Evolutionary conservation across 495 filamentous ascomycete species (phyloP).

Genomic region (Acidiella bohemica): DNA sequence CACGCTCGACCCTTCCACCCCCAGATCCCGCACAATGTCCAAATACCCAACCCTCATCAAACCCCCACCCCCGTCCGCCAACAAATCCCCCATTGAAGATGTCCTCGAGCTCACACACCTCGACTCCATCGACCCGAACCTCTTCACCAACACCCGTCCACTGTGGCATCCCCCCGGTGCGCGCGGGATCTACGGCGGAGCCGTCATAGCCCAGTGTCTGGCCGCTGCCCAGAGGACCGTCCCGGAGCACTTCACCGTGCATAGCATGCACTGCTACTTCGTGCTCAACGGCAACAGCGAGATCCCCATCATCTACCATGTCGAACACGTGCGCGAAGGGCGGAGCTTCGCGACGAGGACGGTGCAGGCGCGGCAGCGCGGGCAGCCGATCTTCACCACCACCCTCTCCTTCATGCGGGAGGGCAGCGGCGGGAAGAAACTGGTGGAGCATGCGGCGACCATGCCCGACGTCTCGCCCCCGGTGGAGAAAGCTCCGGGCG

Average conservation of each 20-base stretch:
- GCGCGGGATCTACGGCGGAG: conserved; percentile 84
- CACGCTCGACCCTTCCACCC: neutral
- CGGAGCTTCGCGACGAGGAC: conserved; percentile 84
- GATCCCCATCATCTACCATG: conserved; percentile 81
- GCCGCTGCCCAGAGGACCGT: conserved; percentile 80
- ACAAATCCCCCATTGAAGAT: conserved; percentile 76
- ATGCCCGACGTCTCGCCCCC: conserved; percentile 39
- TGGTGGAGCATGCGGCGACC: conserved; percentile 45
- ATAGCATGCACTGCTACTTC: conserved; percentile 99
- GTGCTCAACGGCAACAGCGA: conserved; percentile 74
- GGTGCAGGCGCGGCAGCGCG: conserved; percentile 81
- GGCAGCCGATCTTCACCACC: conserved; percentile 86
- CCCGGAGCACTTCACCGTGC: conserved; percentile 60
- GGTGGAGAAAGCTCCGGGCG: conserved; percentile 17
- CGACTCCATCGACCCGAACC: conserved; percentile 65
- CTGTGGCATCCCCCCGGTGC: conserved; percentile 86
- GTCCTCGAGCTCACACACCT: conserved; percentile 71
- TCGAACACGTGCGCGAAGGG: conserved; percentile 85
- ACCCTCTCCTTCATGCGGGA: conserved; percentile 77
- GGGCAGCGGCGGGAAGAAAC: conserved; percentile 48
- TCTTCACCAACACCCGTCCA: conserved; percentile 85
- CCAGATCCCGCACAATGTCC: conserved; percentile 8
- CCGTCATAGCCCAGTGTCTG: conserved; percentile 84
- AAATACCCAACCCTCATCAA: conserved; percentile 52
- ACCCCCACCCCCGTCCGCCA: conserved; percentile 55